Evolutionary conservation across 2,329 filamentous ascomycete species (phyloP).

Genomic region (Neopestalotiopsis sp.): DNA sequence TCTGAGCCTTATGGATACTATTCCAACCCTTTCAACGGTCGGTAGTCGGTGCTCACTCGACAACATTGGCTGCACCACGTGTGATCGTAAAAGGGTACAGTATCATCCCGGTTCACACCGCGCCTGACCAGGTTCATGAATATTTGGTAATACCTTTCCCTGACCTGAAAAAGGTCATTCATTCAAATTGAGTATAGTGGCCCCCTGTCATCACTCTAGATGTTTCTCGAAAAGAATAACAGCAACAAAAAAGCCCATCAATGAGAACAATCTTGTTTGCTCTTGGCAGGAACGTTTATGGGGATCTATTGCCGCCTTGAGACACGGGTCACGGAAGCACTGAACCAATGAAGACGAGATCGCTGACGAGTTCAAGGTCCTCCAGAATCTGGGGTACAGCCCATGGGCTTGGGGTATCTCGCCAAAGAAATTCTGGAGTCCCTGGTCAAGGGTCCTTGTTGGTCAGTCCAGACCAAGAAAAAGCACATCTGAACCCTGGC

Average conservation of each 20-base stretch:
- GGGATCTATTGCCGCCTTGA: slow-evolving; percentile 6
- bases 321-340: background rate
- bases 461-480: background rate
- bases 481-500: background rate
- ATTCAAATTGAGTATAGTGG: background rate
- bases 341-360: slow-evolving; percentile 9
- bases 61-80: slow-evolving; percentile 2
- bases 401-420: background rate
- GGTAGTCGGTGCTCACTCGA: background rate
- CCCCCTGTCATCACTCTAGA: background rate
- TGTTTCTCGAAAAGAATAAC: background rate
- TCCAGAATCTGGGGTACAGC: slow-evolving; percentile 6
- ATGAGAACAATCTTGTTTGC: slow-evolving; percentile 9
- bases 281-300: slow-evolving; percentile 15
- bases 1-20: background rate
- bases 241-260: slow-evolving; percentile 1
- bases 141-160: background rate
- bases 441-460: background rate
- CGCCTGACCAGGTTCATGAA: background rate
- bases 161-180: background rate
- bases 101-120: background rate
- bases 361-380: slow-evolving; percentile 9
- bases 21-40: background rate
- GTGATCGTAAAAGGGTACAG: background rate
- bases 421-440: background rate